Evolutionary conservation across 441 rosid genomes (phyloP).

Genomic region (Biscutella laevigata): DNA sequence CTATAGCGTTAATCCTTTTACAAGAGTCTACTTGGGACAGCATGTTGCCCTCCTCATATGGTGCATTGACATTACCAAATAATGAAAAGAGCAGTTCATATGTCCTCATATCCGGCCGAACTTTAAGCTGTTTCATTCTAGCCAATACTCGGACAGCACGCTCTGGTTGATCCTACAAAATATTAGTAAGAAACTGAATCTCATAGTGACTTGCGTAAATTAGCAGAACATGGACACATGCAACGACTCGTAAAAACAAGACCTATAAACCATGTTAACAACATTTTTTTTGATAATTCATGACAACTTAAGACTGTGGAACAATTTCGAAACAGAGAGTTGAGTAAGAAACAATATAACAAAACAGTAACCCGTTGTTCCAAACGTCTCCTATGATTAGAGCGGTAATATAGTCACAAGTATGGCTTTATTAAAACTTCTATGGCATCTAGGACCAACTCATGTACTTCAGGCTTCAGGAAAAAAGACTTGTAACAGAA

Average conservation of each 20-base stretch:
- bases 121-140: constrained; percentile 55
- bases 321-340: too few relatives aligned
- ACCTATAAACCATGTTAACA: not conserved
- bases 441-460: not conserved
- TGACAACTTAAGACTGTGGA: too few relatives aligned
- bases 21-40: constrained; percentile 47
- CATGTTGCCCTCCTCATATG: constrained; percentile 55
- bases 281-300: too few relatives aligned
- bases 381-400: not conserved
- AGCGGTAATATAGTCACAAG: not conserved
- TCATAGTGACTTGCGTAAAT: not conserved
- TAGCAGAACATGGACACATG: not conserved
- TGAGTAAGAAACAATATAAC: not conserved
- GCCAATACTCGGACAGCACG: constrained; percentile 57
- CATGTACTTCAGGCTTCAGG: not conserved
- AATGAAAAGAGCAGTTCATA: constrained; percentile 66
- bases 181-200: constrained; percentile 9
- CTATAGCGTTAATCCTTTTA: constrained; percentile 67
- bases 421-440: not conserved
- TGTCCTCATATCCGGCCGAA: constrained; percentile 56
- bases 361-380: constrained; percentile 2
- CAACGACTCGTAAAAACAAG: too few relatives aligned
- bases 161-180: constrained; percentile 72
- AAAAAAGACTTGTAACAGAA: not conserved
- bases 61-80: constrained; percentile 68